These are phyloP conservation scores for Eutypa lata DNA, from an alignment of 2,329 filamentous ascomycete species.

Conservation along the genomic window DNA sequence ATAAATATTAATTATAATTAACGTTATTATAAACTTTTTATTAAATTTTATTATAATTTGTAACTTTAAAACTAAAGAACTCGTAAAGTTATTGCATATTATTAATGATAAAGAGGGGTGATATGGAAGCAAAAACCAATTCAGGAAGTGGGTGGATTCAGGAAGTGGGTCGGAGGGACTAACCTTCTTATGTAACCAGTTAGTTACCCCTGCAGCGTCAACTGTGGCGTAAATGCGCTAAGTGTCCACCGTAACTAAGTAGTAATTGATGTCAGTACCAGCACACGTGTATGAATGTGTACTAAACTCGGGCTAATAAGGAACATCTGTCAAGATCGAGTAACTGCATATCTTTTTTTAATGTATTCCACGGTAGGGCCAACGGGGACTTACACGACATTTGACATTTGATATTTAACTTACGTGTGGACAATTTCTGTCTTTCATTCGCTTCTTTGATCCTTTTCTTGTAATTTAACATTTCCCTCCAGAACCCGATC, in stretches of 20 bases:
- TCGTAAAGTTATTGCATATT: no score
- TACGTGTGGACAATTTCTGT: neutral
- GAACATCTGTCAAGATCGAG: slow-evolving; percentile 5
- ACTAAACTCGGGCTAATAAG: no score
- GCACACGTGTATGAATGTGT: no score
- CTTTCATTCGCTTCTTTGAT: neutral
- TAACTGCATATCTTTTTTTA: neutral
- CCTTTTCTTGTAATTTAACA: slow-evolving; percentile 2
- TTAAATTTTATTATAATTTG: no score
- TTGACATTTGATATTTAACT: neutral
- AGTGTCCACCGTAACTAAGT: neutral
- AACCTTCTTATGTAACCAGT: no score
- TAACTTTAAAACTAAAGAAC: no score
- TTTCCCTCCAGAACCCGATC: slow-evolving; percentile 17
- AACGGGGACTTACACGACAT: neutral
- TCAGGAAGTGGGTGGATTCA: no score
- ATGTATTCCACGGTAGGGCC: neutral
- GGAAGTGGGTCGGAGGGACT: no score
- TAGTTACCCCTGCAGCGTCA: neutral
- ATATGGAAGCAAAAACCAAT: no score
- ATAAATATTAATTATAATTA: no score
- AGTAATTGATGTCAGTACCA: neutral
- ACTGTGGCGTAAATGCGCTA: neutral
- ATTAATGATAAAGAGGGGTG: no score
- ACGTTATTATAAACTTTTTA: no score